A percentile compares a stretch with the other conserved stretches of the same genome.
phyloP scores from a whole-genome alignment of 306 rosid species.

The Malus orientalis region DNA sequence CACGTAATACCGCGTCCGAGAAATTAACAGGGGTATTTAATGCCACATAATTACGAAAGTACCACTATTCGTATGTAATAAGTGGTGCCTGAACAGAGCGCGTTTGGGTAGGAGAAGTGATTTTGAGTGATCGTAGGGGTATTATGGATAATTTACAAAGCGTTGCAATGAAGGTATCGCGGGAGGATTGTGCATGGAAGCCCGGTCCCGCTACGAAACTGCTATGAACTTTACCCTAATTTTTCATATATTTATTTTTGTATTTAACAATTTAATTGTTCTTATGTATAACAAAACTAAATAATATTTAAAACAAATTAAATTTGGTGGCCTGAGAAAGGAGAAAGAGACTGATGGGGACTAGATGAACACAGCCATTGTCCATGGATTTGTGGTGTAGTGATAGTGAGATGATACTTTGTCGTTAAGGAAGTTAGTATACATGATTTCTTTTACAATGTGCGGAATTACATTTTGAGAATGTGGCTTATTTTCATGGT shows the following conservation, averaged over 20 bases:
- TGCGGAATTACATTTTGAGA: not conserved
- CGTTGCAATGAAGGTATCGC: not conserved
- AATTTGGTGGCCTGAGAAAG: not conserved
- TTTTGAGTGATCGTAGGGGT: not conserved
- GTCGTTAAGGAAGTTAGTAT: not conserved
- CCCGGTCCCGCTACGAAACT: not conserved
- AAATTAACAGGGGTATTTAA: not conserved
- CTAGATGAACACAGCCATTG: not conserved
- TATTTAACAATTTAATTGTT: not conserved
- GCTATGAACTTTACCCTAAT: not conserved
- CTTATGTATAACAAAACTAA: too few species aligned
- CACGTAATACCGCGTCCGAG: constrained; percentile 30
- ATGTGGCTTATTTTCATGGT: not conserved
- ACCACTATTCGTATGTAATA: not conserved
- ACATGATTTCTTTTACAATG: not conserved
- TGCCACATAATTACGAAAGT: constrained; percentile 12
- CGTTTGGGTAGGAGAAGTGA: not conserved
- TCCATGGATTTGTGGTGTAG: not conserved
- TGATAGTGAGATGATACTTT: not conserved
- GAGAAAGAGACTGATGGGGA: not conserved
- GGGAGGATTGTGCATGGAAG: not conserved
- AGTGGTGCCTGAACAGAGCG: not conserved
- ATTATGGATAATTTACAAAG: not conserved
- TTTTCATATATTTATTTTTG: not conserved
- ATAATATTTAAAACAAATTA: not conserved